Conservation (phyloP, 805 yeast species). For the Barnettozyma vustinii region DNA sequence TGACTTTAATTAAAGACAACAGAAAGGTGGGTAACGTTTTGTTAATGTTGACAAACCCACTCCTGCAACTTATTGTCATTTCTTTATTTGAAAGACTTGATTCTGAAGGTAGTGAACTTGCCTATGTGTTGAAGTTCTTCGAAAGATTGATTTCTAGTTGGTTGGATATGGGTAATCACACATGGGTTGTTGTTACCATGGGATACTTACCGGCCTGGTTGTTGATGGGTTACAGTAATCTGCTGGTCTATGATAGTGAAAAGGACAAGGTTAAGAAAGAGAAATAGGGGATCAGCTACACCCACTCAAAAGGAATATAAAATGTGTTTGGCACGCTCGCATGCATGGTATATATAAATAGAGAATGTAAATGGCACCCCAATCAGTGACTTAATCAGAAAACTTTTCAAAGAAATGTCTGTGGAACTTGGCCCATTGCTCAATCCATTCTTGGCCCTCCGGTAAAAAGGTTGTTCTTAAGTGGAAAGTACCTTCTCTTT, state of each 20-base stretch:
- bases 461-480: constrained; percentile 95
- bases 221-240: constrained; percentile 27
- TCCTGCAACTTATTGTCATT: constrained; percentile 30
- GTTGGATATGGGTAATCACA: constrained; percentile 72
- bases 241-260: constrained; percentile 1
- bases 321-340: background rate
- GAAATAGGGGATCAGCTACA: background rate
- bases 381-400: background rate
- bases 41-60: constrained; percentile 49
- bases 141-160: constrained; percentile 56
- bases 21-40: constrained; percentile 27
- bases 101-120: constrained; percentile 15
- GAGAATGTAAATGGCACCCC: background rate
- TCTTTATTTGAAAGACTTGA: constrained; percentile 24
- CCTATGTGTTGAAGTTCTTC: constrained; percentile 27
- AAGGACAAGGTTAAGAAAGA: constrained; percentile 5
- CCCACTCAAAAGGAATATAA: background rate
- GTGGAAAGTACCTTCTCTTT: constrained; percentile 82
- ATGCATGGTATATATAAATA: background rate
- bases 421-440: constrained; percentile 76
- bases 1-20: constrained; percentile 45
- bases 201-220: constrained; percentile 89
- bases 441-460: constrained; percentile 89
- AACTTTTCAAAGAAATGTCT: constrained; percentile 45
- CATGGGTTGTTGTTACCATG: constrained; percentile 67